Evolutionary conservation across 78 protist genomes (phyloP).

Genomic region (Blattamonas nauphoetae): DNA sequence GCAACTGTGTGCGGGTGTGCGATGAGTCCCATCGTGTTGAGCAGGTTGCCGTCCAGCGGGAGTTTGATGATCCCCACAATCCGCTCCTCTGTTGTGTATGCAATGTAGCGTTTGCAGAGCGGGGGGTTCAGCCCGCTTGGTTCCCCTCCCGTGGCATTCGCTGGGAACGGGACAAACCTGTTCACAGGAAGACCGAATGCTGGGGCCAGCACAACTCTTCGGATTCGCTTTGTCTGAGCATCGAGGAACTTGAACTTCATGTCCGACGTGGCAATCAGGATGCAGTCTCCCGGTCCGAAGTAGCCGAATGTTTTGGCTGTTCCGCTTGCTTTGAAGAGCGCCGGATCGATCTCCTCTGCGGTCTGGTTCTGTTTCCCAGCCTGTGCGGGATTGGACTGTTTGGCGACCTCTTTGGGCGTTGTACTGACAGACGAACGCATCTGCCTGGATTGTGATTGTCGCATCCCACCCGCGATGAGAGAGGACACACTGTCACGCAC

Average conservation of each 20-base stretch:
- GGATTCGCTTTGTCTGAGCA: neutral
- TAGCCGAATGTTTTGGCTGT: neutral
- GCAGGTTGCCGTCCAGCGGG: slow-evolving; percentile 56
- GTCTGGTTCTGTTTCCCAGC: too few relatives aligned
- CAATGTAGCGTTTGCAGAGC: neutral
- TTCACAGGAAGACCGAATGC: slow-evolving; percentile 37
- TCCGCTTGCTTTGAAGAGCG: neutral
- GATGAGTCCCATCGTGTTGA: slow-evolving; percentile 46
- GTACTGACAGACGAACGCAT: too few relatives aligned
- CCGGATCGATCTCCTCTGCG: too few relatives aligned
- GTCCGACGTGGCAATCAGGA: slow-evolving; percentile 23
- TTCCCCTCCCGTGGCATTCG: slow-evolving; percentile 4
- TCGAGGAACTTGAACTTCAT: slow-evolving; percentile 28
- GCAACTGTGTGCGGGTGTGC: slow-evolving; percentile 37
- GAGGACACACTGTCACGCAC: too few relatives aligned
- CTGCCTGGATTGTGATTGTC: too few relatives aligned
- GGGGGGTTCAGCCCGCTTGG: neutral
- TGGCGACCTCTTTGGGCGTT: too few relatives aligned
- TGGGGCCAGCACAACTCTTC: slow-evolving; percentile 28
- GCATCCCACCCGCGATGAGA: too few relatives aligned
- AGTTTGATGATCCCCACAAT: slow-evolving; percentile 41
- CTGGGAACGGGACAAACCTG: neutral
- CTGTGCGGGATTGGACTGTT: too few relatives aligned
- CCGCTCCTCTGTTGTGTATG: neutral
- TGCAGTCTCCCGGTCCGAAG: neutral